Conservation (phyloP, 129 eudicot genomes). For the Smallanthus sonchifolius region DNA sequence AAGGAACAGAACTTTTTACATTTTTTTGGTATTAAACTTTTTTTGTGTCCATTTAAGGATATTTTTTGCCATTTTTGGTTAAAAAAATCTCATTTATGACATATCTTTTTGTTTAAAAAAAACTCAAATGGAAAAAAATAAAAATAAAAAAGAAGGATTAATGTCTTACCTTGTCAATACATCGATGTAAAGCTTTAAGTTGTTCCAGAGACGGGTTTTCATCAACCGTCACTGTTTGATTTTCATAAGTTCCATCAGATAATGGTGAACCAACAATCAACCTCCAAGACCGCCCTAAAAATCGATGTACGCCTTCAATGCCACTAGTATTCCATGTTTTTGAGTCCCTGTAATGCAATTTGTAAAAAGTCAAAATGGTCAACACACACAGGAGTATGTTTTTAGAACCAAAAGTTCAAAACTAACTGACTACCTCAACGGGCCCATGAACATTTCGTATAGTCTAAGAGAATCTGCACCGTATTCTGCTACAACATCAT, state of each 20-base stretch:
- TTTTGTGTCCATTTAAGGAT: neutral
- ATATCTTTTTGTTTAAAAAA: neutral
- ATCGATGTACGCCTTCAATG: conserved; percentile 97
- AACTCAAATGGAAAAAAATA: neutral
- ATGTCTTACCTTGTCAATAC: conserved; percentile 65
- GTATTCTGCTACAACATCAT: conserved; percentile 80
- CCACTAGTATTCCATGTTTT: conserved; percentile 98
- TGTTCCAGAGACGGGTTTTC: conserved; percentile 81
- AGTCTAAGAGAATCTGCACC: conserved; percentile 98
- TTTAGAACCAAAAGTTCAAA: neutral
- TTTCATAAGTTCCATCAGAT: conserved; percentile 61
- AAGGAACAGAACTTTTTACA: too few relatives aligned
- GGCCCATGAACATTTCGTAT: conserved; percentile 99
- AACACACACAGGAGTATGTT: neutral
- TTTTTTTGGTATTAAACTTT: neutral
- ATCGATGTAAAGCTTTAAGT: conserved; percentile 78
- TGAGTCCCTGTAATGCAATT: conserved; percentile 59
- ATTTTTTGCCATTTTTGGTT: neutral
- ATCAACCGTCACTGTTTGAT: conserved; percentile 60
- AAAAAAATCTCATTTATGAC: neutral
- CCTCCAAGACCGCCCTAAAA: conserved; percentile 92
- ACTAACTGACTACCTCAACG: conserved; percentile 56
- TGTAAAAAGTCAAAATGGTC: conserved; percentile 8
- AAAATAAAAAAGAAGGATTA: neutral
- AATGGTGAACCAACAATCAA: conserved; percentile 77